Conservation (phyloP, 805 yeast genomes). For the Yarrowia porcina region DNA sequence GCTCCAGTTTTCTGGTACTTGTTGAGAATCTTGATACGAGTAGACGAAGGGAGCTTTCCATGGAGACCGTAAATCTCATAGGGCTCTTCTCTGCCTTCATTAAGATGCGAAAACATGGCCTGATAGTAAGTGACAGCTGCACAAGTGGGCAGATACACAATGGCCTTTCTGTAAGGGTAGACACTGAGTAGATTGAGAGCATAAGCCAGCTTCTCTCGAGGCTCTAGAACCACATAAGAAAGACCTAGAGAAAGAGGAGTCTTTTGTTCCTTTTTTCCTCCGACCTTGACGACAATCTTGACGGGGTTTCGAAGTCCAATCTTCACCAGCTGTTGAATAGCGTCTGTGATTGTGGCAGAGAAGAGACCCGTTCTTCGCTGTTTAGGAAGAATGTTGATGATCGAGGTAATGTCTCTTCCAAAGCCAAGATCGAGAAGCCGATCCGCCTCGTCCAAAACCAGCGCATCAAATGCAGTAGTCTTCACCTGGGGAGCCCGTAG, state of each 20-base stretch:
- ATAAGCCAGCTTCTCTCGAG: constrained; percentile 58
- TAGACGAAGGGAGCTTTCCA: constrained; percentile 81
- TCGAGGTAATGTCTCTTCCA: constrained; percentile 70
- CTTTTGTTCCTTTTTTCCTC: constrained; percentile 32
- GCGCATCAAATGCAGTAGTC: constrained; percentile 62
- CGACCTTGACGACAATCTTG: constrained; percentile 64
- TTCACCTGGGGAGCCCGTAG: constrained; percentile 54
- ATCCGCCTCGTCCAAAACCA: constrained; percentile 92
- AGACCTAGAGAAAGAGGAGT: constrained; percentile 66
- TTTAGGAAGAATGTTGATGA: constrained; percentile 72
- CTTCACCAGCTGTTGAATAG: constrained; percentile 72
- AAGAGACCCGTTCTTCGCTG: constrained; percentile 92
- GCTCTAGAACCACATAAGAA: constrained; percentile 55
- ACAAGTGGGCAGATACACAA: constrained; percentile 92
- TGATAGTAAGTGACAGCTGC: constrained; percentile 69
- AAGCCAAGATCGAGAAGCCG: constrained; percentile 75
- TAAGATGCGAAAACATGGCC: constrained; percentile 49
- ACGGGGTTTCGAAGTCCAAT: constrained; percentile 95
- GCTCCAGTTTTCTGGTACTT: constrained; percentile 49
- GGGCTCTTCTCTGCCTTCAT: constrained; percentile 39
- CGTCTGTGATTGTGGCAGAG: constrained; percentile 87
- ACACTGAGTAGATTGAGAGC: constrained; percentile 50
- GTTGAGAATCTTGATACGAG: constrained; percentile 70
- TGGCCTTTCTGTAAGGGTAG: constrained; percentile 64
- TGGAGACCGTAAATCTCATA: constrained; percentile 67